These are phyloP conservation scores for Crepidotus variabilis DNA, from an alignment of 768 basidiomycete species.

Conservation along the genomic window DNA sequence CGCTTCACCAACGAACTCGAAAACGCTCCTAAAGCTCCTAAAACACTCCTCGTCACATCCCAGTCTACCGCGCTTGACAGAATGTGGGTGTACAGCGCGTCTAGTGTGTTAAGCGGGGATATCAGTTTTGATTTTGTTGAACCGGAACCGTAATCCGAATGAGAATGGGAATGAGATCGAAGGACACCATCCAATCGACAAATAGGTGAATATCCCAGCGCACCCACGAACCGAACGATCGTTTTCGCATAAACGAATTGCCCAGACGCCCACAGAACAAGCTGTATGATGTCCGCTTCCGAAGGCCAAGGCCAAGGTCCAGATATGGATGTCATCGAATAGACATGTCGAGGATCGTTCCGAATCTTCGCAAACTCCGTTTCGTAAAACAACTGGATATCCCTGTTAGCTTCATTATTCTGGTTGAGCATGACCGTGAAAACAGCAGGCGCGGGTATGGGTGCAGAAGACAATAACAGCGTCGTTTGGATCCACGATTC, in stretches of 20 bases:
- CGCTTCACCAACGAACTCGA: not conserved
- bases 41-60: not conserved
- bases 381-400: constrained; percentile 8
- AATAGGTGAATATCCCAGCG: constrained; percentile 3
- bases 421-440: constrained; percentile 5
- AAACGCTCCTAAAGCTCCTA: not conserved
- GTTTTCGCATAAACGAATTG: constrained; percentile 16
- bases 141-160: too few species aligned
- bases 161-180: not conserved
- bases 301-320: constrained; percentile 11
- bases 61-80: not conserved
- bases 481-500: constrained; percentile 1
- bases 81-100: constrained; percentile 11
- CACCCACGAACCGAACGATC: constrained; percentile 9
- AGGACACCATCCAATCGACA: constrained; percentile 11
- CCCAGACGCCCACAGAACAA: constrained; percentile 15
- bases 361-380: constrained; percentile 5
- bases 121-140: too few species aligned
- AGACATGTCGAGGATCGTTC: not conserved
- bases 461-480: not conserved
- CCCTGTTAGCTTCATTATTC: constrained; percentile 2
- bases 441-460: not conserved
- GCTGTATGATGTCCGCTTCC: not conserved
- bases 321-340: not conserved
- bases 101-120: constrained; percentile 12